Evolutionary conservation across 2,329 filamentous ascomycete species (phyloP).

Genomic region (Epichloe bromicola): DNA sequence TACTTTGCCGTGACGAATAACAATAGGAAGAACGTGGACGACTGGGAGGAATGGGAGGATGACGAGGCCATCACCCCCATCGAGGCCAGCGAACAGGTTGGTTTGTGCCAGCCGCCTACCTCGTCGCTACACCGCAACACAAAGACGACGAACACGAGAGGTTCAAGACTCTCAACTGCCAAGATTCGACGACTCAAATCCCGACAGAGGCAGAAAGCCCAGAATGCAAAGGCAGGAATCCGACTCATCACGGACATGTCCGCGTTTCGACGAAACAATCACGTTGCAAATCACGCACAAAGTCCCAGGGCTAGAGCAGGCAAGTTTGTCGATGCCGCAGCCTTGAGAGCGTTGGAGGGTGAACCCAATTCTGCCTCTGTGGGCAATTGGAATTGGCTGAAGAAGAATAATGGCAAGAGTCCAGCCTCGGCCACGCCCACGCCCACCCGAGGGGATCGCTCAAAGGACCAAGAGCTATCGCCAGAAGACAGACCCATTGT

Average conservation of each 20-base stretch:
- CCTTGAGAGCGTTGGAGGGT: slow-evolving; percentile 46
- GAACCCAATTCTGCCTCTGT: slow-evolving; percentile 38
- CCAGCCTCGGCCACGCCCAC: slow-evolving; percentile 15
- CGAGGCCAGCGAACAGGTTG: slow-evolving; percentile 24
- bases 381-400: slow-evolving; percentile 46
- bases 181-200: slow-evolving; percentile 40
- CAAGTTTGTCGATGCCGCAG: slow-evolving; percentile 46
- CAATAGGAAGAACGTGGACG: slow-evolving; percentile 18
- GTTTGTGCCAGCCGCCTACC: slow-evolving; percentile 6
- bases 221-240: slow-evolving; percentile 50
- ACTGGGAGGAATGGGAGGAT: slow-evolving; percentile 43
- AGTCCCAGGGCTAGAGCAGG: slow-evolving; percentile 18
- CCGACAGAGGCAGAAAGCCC: slow-evolving; percentile 44
- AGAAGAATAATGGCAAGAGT: slow-evolving; percentile 23
- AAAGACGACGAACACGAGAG: slow-evolving; percentile 10
- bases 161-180: slow-evolving; percentile 24
- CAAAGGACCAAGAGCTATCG: slow-evolving; percentile 38
- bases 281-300: slow-evolving; percentile 19
- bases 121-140: slow-evolving; percentile 8
- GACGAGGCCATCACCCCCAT: slow-evolving; percentile 30
- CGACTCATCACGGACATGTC: slow-evolving; percentile 59
- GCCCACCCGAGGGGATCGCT: slow-evolving; percentile 15
- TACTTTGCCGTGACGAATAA: background rate
- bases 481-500: slow-evolving; percentile 59
- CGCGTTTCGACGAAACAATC: slow-evolving; percentile 32